phyloP scores from a whole-genome alignment of 257 asterid species.

The Verbascum thapsus region DNA sequence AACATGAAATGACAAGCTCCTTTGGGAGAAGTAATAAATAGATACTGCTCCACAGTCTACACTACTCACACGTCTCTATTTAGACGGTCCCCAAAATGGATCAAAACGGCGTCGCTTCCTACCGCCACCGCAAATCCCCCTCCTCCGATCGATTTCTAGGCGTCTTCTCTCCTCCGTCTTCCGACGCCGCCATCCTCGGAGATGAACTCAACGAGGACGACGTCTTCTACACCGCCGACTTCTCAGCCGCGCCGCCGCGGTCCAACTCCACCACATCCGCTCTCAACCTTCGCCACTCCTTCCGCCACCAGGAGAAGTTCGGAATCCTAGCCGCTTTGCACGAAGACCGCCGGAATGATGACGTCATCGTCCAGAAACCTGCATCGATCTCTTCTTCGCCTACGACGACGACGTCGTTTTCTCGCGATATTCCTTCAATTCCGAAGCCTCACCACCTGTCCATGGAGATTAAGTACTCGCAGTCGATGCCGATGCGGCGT shows the following conservation, averaged over 20 bases:
- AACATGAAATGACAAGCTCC: neutral
- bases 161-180: slow-evolving; percentile 66
- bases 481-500: slow-evolving; percentile 56
- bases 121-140: slow-evolving; percentile 63
- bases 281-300: slow-evolving; percentile 27
- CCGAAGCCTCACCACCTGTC: slow-evolving; percentile 49
- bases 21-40: neutral
- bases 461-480: slow-evolving; percentile 47
- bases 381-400: slow-evolving; percentile 46
- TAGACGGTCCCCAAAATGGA: slow-evolving; percentile 41
- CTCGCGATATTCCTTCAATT: slow-evolving; percentile 53
- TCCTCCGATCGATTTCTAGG: slow-evolving; percentile 68
- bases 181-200: slow-evolving; percentile 22
- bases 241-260: slow-evolving; percentile 35
- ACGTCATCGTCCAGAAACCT: slow-evolving; percentile 47
- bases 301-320: slow-evolving; percentile 48
- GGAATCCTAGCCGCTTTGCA: slow-evolving; percentile 77
- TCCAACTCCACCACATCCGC: slow-evolving; percentile 11
- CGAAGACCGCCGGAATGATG: slow-evolving; percentile 39
- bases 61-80: slow-evolving; percentile 1
- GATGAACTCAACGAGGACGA: slow-evolving; percentile 80
- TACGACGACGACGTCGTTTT: slow-evolving; percentile 36
- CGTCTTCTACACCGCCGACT: slow-evolving; percentile 61
- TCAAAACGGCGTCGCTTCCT: slow-evolving; percentile 39
- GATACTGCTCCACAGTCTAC: slow-evolving; percentile 1